Percentiles rank a stretch among this genome's conserved stretches.
Evolutionary conservation across 2,329 filamentous ascomycete genomes (phyloP).

Genomic region (Botrytis deweyae): DNA sequence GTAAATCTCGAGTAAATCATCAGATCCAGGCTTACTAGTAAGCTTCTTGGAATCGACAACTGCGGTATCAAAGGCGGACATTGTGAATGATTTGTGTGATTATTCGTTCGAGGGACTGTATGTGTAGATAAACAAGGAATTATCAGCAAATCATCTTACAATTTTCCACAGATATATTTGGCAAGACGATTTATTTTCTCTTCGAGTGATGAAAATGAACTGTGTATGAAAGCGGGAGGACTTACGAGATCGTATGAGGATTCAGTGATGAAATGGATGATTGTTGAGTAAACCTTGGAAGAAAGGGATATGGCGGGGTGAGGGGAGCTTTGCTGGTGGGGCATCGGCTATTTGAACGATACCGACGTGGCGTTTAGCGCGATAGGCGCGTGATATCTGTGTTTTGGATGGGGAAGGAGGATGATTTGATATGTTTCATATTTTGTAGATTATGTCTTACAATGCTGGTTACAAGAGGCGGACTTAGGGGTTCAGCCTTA

Average conservation of each 20-base stretch:
- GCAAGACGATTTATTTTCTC: neutral
- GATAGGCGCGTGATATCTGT: neutral
- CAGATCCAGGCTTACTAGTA: constrained; percentile 60
- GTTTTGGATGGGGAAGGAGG: neutral
- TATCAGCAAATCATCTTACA: neutral
- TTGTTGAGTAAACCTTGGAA: constrained; percentile 1
- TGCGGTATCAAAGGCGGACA: constrained; percentile 52
- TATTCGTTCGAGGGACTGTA: neutral
- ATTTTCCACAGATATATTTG: too few relatives aligned
- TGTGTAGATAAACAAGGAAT: neutral
- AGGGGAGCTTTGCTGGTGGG: constrained; percentile 8
- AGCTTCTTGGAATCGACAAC: constrained; percentile 66
- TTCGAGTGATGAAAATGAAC: neutral
- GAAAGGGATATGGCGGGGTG: constrained; percentile 13
- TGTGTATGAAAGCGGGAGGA: neutral
- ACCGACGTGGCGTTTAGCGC: neutral
- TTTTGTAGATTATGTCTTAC: neutral
- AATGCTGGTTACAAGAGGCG: neutral
- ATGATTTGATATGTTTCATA: constrained; percentile 2
- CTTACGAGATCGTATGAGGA: neutral
- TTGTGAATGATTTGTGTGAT: neutral
- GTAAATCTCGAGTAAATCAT: constrained; percentile 56
- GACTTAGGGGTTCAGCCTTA: constrained; percentile 1
- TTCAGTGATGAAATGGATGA: neutral
- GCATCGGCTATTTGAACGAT: neutral